Percentiles rank a stretch among this genome's conserved stretches.
Conservation (phyloP, 306 rosid genomes). For the Carpinus viminea region DNA sequence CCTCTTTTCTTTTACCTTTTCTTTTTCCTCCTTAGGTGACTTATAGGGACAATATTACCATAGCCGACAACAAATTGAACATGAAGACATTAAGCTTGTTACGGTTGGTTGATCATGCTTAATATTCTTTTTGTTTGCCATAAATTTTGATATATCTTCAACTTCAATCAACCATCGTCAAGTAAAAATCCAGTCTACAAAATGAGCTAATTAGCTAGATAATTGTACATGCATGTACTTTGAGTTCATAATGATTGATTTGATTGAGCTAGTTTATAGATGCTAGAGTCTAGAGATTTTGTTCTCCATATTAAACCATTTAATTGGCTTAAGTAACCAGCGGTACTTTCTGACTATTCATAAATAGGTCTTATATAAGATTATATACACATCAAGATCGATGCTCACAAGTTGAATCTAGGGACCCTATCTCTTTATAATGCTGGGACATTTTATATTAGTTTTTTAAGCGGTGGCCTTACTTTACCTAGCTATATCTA, state of each 20-base stretch:
- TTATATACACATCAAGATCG: background rate
- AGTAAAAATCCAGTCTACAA: too few species aligned
- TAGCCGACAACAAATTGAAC: background rate
- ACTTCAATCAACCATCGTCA: background rate
- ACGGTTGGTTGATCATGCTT: conserved; percentile 1
- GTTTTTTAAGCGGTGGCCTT: background rate
- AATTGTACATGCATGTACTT: background rate
- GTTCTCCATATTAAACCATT: background rate
- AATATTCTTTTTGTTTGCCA: background rate
- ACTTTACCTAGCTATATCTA: background rate
- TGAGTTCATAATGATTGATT: background rate
- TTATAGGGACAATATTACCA: background rate
- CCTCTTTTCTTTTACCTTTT: background rate
- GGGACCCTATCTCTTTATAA: conserved; percentile 2
- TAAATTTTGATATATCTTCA: background rate
- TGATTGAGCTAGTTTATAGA: background rate
- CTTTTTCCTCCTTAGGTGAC: background rate
- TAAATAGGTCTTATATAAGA: background rate
- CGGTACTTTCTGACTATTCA: background rate
- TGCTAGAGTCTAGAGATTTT: conserved; percentile 5
- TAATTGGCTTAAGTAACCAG: background rate
- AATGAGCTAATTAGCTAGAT: background rate
- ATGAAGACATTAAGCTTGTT: background rate
- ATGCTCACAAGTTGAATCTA: background rate
- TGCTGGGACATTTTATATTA: background rate